Evolutionary conservation across 148 eudicot genomes (phyloP).

Genomic region (Persicaria tinctoria): DNA sequence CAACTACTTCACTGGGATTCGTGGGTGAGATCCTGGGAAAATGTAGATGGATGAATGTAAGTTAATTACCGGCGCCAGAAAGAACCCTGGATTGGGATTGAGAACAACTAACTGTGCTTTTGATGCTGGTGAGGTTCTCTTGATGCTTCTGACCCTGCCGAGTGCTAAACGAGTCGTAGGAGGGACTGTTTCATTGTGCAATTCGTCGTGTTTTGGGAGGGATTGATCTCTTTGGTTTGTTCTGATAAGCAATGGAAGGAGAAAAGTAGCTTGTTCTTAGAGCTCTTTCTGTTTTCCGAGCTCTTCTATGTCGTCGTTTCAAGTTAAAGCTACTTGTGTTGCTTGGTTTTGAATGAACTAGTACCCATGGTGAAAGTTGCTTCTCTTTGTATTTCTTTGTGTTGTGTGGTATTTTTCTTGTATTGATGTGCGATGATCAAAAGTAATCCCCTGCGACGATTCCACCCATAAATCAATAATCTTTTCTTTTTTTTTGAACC

Average conservation of each 20-base stretch:
- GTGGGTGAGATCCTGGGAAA: conserved; percentile 28
- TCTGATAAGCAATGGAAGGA: background rate
- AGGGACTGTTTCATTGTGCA: background rate
- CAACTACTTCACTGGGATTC: conserved; percentile 67
- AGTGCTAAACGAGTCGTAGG: background rate
- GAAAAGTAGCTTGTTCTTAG: conserved; percentile 5
- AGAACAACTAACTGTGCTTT: background rate
- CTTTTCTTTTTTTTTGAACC: too few species aligned
- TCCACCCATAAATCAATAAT: too few species aligned
- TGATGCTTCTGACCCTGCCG: background rate
- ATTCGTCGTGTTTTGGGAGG: background rate
- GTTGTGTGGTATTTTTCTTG: too few species aligned
- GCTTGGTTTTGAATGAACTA: background rate
- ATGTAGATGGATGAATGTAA: too few species aligned
- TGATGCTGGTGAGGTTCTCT: background rate
- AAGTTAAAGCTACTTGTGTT: background rate
- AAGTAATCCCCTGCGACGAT: too few species aligned
- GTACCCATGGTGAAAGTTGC: too few species aligned
- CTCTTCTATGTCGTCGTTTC: conserved; percentile 1
- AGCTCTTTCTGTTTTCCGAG: conserved; percentile 10
- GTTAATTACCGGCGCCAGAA: background rate
- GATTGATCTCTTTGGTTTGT: too few species aligned
- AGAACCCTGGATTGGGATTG: background rate
- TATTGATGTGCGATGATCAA: too few species aligned
- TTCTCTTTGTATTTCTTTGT: too few species aligned